These are phyloP conservation scores for Plasmodium sp. DNA, from an alignment of 169 alveolate species.

Conservation along the genomic window DNA sequence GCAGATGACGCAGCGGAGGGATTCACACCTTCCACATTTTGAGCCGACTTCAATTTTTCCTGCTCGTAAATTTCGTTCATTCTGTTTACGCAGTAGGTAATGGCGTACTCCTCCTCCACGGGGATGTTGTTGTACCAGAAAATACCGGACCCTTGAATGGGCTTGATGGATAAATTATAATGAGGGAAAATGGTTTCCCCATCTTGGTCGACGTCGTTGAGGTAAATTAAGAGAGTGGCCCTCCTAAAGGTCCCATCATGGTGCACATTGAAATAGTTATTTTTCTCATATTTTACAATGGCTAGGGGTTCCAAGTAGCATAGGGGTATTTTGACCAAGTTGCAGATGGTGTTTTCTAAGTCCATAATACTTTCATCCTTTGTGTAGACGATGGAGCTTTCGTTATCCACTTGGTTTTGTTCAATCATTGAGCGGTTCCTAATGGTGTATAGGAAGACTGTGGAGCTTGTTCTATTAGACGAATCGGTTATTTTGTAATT, in stretches of 20 bases:
- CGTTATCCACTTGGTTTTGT: constrained; percentile 12
- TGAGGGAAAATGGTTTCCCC: constrained; percentile 86
- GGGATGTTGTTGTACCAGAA: constrained; percentile 81
- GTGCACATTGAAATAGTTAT: constrained; percentile 84
- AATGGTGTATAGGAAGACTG: constrained; percentile 61
- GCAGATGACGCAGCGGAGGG: background rate
- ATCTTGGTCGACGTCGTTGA: constrained; percentile 83
- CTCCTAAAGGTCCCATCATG: constrained; percentile 85
- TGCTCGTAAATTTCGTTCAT: constrained; percentile 74
- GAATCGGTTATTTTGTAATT: constrained; percentile 48
- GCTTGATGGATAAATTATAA: constrained; percentile 78
- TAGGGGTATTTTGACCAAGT: constrained; percentile 67
- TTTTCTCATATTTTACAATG: constrained; percentile 82
- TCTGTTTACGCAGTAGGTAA: constrained; percentile 79
- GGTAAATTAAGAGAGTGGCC: constrained; percentile 80
- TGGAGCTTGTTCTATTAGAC: constrained; percentile 48
- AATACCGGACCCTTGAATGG: constrained; percentile 82
- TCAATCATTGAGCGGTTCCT: constrained; percentile 34
- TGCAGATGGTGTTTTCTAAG: constrained; percentile 60
- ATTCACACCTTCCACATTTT: background rate
- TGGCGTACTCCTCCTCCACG: constrained; percentile 75
- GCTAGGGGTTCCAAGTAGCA: constrained; percentile 82
- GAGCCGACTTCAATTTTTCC: constrained; percentile 23
- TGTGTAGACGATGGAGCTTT: constrained; percentile 55
- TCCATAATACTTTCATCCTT: constrained; percentile 71